These are phyloP conservation scores for Diaporthe nobilis DNA, from an alignment of 2,329 filamentous ascomycete species.

Conservation along the genomic window DNA sequence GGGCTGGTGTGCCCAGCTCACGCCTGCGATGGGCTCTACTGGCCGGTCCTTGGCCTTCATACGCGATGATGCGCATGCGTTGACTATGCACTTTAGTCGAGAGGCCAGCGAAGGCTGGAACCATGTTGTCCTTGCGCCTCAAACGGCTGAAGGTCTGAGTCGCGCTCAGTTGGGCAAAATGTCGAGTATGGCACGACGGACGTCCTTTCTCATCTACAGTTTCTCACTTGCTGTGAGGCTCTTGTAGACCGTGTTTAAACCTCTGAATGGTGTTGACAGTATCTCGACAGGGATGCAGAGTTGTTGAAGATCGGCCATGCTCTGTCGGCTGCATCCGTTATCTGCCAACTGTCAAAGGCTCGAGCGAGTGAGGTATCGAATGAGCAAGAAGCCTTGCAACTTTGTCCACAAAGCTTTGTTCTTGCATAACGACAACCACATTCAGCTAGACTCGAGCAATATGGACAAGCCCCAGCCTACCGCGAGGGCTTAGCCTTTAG, in stretches of 20 bases:
- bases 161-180: not conserved
- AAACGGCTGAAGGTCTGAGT: not conserved
- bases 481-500: not conserved
- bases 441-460: slow-evolving; percentile 3
- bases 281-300: not conserved
- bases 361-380: not conserved
- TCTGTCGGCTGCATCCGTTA: not conserved
- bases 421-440: slow-evolving; percentile 18
- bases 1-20: not conserved
- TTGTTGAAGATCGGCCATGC: not conserved
- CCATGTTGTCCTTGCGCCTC: not conserved
- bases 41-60: not conserved
- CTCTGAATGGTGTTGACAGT: not conserved
- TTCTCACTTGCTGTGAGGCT: not conserved
- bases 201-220: too few species aligned
- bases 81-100: too few species aligned
- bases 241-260: not conserved
- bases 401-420: not conserved
- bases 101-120: not conserved
- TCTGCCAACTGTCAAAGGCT: not conserved
- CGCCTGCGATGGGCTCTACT: not conserved
- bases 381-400: not conserved
- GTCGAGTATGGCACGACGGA: not conserved
- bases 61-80: not conserved
- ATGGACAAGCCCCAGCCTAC: slow-evolving; percentile 18